These are phyloP conservation scores for Pseudopithomyces chartarum DNA, from an alignment of 2,329 filamentous ascomycete species.

Conservation along the genomic window DNA sequence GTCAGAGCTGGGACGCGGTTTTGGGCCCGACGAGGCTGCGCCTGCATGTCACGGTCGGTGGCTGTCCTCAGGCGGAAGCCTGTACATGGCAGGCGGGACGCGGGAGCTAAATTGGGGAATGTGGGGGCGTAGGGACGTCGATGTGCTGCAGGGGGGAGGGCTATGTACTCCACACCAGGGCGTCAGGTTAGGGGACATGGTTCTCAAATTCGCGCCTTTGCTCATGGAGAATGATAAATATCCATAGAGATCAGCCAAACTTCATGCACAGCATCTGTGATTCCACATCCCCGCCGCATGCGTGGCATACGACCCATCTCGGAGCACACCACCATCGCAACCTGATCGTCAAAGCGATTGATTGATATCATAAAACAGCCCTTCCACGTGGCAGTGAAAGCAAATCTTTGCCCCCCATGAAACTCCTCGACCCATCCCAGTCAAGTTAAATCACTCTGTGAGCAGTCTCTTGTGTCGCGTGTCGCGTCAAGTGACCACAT, in stretches of 20 bases:
- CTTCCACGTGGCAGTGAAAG: not conserved
- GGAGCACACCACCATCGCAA: too few species aligned
- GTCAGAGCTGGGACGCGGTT: not conserved
- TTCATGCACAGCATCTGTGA: not conserved
- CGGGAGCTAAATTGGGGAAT: conserved; percentile 4
- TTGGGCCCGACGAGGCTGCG: not conserved
- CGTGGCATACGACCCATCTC: too few species aligned
- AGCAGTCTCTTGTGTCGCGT: not conserved
- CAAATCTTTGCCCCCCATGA: not conserved
- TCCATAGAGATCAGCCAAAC: too few species aligned
- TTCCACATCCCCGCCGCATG: not conserved
- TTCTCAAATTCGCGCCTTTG: too few species aligned
- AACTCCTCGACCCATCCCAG: not conserved
- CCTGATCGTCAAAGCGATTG: not conserved
- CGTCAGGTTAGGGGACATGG: too few species aligned
- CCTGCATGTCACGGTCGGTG: not conserved
- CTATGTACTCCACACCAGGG: too few species aligned
- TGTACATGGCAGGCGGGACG: not conserved
- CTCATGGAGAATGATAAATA: too few species aligned
- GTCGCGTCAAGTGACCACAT: not conserved
- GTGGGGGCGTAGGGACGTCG: not conserved
- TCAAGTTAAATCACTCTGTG: not conserved
- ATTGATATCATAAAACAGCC: not conserved
- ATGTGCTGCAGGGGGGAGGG: too few species aligned
- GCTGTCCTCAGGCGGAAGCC: not conserved